A percentile compares a stretch with the other conserved stretches of the same genome.
Evolutionary conservation across 352 stramenopile genomes (phyloP).

Genomic region (Globisporangium sylvaticum): DNA sequence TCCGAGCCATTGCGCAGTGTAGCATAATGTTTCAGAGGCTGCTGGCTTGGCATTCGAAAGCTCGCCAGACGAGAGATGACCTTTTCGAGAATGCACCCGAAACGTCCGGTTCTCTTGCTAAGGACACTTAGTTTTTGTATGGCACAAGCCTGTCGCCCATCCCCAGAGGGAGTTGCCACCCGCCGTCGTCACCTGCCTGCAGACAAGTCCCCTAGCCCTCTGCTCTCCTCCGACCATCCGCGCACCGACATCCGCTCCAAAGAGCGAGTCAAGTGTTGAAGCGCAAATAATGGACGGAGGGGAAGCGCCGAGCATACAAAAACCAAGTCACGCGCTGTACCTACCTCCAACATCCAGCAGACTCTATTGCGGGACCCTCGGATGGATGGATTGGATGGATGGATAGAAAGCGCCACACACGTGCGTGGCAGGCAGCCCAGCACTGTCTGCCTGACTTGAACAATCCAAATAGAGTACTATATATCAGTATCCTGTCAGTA

Average conservation of each 20-base stretch:
- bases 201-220: not conserved
- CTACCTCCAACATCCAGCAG: not conserved
- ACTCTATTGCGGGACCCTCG: too few species aligned
- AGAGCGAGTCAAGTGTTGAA: slow-evolving; percentile 9
- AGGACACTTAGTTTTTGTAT: not conserved
- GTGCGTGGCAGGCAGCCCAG: not conserved
- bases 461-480: not conserved
- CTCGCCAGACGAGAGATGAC: slow-evolving; percentile 5
- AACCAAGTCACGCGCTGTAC: not conserved
- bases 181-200: not conserved
- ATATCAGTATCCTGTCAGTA: too few species aligned
- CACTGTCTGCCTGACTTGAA: not conserved
- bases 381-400: not conserved
- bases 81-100: not conserved
- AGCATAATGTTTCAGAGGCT: not conserved
- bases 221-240: too few species aligned
- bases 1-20: not conserved
- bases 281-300: slow-evolving; percentile 5
- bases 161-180: not conserved
- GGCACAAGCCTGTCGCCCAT: not conserved
- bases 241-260: not conserved
- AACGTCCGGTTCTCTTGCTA: not conserved
- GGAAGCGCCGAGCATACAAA: not conserved
- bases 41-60: slow-evolving; percentile 1
- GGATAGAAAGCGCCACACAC: not conserved